Evolutionary conservation across 495 filamentous ascomycete genomes (phyloP), one percentile per base, ranked within the genome.

Genomic region (Cairneyella variabilis): DNA sequence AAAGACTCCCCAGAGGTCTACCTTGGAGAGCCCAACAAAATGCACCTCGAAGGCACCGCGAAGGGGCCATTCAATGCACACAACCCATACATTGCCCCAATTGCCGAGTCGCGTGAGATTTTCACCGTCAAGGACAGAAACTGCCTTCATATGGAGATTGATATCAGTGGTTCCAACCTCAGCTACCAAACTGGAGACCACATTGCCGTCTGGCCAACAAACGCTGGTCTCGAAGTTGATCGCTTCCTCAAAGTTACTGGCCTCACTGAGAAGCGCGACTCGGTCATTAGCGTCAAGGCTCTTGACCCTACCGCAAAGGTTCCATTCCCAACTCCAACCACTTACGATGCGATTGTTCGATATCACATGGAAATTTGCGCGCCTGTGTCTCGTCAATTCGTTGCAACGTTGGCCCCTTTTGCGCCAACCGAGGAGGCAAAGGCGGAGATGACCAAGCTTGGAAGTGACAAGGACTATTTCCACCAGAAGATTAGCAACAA

Each of bases 301-400:
- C 82, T 97, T 14, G 93, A 99, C 73, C 83, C 92, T 14, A 97
- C 93, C 16, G 91, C 93, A 51, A 97, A 96, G 72, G 91, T 97
- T 45, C 95, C 93, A 6, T 97, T 99, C 71, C 93, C 93, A 17
- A 93, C 91, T 16, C 95, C 93, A 12, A 97, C 93, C 26, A 99
- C 93, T 20, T 97, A 90, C 69, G 93, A 97, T 73, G 88, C 92
- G 39, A 88, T 90, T 49, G 76, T 89, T 45, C 90, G 93, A 44
- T 99, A 97, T 74, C 93, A 99, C 70, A 86, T 97, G 82, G 93
- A 99, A 75, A 95, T 95, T 58, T 87, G 90, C 67, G 90, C 89
- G 23, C 88, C 93, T 10, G 89, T 97, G 14, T 99, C 93, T 41
- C 95, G 93, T 74, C 93, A 99, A 66, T 96, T 97, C 64, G 73